A percentile compares a stretch with the other conserved stretches of the same genome.
These are phyloP conservation scores for Candida argentea DNA, from an alignment of 805 yeast species.

Conservation along the genomic window DNA sequence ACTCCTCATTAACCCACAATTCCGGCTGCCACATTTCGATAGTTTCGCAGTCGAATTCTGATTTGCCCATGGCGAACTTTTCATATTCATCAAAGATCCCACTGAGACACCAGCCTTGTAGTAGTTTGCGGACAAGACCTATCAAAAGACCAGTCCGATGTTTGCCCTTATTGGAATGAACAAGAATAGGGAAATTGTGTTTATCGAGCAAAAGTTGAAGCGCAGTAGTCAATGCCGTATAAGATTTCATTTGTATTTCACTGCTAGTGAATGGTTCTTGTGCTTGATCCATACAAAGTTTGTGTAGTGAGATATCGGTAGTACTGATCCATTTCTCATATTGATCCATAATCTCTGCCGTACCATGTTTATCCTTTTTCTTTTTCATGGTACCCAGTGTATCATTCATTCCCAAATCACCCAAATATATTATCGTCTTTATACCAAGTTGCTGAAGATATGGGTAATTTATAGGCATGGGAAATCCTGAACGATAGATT, in stretches of 20 bases:
- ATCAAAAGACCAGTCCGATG: conserved; percentile 90
- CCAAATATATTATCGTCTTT: conserved; percentile 72
- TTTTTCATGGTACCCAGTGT: conserved; percentile 11
- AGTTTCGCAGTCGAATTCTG: conserved; percentile 83
- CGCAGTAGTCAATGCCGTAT: conserved; percentile 42
- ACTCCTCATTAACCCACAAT: conserved; percentile 34
- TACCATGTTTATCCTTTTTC: conserved; percentile 35
- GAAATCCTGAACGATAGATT: conserved; percentile 88
- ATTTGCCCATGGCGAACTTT: conserved; percentile 87
- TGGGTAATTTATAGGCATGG: conserved; percentile 77
- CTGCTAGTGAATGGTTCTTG: conserved; percentile 67
- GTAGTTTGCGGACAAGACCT: conserved; percentile 76
- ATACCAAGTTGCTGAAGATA: conserved; percentile 61
- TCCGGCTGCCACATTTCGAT: conserved; percentile 74
- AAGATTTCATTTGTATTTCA: conserved; percentile 25
- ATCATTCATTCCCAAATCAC: conserved; percentile 42
- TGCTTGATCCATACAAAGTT: conserved; percentile 60
- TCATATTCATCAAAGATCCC: conserved; percentile 92
- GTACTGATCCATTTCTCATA: conserved; percentile 59
- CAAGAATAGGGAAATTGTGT: conserved; percentile 74
- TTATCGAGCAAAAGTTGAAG: conserved; percentile 46
- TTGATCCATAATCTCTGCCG: conserved; percentile 41
- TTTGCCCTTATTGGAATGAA: conserved; percentile 96
- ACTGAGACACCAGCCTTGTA: conserved; percentile 90
- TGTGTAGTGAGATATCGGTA: conserved; percentile 44